Evolutionary conservation across 202 grass and related monocot species (phyloP).

Genomic region (Carex arenaria): DNA sequence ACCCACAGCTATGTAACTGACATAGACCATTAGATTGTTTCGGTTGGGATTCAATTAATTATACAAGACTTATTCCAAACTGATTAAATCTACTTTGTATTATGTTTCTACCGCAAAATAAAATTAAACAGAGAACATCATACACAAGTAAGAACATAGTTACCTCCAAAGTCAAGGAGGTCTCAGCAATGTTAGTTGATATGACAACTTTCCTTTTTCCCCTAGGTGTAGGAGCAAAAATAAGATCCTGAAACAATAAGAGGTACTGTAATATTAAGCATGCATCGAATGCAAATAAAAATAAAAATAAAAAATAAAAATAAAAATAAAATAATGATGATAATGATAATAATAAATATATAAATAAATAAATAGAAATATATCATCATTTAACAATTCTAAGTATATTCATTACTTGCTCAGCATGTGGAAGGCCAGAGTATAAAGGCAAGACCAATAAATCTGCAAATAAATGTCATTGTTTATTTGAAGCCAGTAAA

Average conservation of each 20-base stretch:
- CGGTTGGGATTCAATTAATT: background rate
- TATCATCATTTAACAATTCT: background rate
- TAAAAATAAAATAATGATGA: background rate
- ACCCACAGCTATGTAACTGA: background rate
- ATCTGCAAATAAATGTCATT: constrained; percentile 38
- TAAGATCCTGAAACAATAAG: constrained; percentile 71
- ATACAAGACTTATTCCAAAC: background rate
- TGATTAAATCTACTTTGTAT: background rate
- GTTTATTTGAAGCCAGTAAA: background rate
- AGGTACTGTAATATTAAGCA: constrained; percentile 7
- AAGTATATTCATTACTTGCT: constrained; percentile 49
- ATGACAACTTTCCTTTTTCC: constrained; percentile 96
- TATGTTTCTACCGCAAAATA: background rate
- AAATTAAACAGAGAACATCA: background rate
- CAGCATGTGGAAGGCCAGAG: constrained; percentile 75
- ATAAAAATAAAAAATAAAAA: background rate
- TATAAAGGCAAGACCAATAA: constrained; percentile 86
- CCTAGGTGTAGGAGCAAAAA: constrained; percentile 77
- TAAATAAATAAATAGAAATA: background rate
- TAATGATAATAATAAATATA: background rate
- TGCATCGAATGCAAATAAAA: constrained; percentile 9
- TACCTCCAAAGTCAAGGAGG: constrained; percentile 92
- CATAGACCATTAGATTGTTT: background rate
- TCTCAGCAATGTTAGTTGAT: constrained; percentile 98
- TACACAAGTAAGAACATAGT: constrained; percentile 1